These are phyloP conservation scores for Sclerotinia sclerotiorum DNA, from an alignment of 2,329 filamentous ascomycete species.

Conservation along the genomic window DNA sequence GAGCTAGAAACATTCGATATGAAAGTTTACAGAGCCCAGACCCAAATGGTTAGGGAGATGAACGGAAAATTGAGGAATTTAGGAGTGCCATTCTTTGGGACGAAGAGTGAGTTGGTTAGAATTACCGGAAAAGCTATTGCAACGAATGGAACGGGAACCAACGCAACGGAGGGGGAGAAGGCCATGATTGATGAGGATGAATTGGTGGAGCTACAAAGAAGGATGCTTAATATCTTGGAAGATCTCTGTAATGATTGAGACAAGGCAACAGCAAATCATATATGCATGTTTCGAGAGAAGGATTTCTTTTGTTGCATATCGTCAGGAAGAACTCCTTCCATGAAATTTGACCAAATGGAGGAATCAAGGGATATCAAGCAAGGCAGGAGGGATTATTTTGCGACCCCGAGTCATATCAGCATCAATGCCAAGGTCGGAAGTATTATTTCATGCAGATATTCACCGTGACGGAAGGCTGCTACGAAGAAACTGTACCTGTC, in stretches of 20 bases:
- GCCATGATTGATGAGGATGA: slow-evolving; percentile 44
- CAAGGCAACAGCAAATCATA: not conserved
- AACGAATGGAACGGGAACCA: slow-evolving; percentile 16
- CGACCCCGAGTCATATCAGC: not conserved
- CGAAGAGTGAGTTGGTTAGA: slow-evolving; percentile 46
- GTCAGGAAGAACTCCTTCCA: slow-evolving; percentile 24
- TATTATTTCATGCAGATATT: slow-evolving; percentile 19
- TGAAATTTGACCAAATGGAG: slow-evolving; percentile 19
- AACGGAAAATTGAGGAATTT: slow-evolving; percentile 54
- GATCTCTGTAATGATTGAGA: slow-evolving; percentile 47
- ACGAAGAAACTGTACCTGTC: not conserved
- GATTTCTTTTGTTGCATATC: slow-evolving; percentile 23
- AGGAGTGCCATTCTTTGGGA: slow-evolving; percentile 61
- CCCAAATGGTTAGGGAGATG: slow-evolving; percentile 60
- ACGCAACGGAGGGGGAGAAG: slow-evolving; percentile 29
- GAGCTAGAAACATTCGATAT: slow-evolving; percentile 59
- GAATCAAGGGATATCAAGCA: not conserved
- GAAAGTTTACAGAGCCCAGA: slow-evolving; percentile 61
- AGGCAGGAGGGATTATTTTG: not conserved
- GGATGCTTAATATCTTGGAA: slow-evolving; percentile 51
- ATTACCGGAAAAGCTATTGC: slow-evolving; percentile 37
- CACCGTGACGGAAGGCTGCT: slow-evolving; percentile 21
- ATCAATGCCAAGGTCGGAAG: slow-evolving; percentile 14
- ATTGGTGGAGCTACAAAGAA: slow-evolving; percentile 46
- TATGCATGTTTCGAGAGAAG: slow-evolving; percentile 11